Base-by-base conservation (phyloP, 441 rosid species). In the Erodium texanum region DNA sequence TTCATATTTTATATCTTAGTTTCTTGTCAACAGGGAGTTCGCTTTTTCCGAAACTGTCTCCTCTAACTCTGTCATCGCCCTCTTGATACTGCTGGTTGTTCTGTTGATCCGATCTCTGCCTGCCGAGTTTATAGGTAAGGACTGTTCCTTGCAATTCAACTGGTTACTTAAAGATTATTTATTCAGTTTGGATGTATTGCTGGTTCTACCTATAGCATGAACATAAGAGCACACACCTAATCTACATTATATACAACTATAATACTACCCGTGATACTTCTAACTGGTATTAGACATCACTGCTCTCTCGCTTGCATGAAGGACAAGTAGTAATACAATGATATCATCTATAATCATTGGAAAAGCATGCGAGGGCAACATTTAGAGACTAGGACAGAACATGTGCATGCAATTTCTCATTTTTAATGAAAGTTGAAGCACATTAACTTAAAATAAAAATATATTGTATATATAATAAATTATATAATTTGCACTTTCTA, bases 1-100 rank as follows among this genome's bases (percentile, higher is more conserved):
- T 52, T 52, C 22, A 52, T 52, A 52, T 52, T 52, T 52, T 16
- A 52, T 52, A 7, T 52, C 20, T 63, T 69, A 5, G n/a, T 45
- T 16, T 50, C 59, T 52, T 52, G 59, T 61, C 45, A 76, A 74
- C 93, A 90, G 95, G 93, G 93, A 64, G 77, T 88, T 75, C 89
- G 96, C 48, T 88, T 89, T 82, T 93, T 91, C 71, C 83, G 92
- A 73, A 89, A 80, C 70, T 91, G 95, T 78, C 96, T 91, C 66
- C 82, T 78, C 67, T 83, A 76, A 79, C 68, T 68, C 41, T 61
- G 59, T 9, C 59, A n/a, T 52, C 16, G 22, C 16, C 16, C 59
- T 52, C 59, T 52, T 52, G 8, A 18, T 52, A 0, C 59, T 18
- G 59, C 2, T 52, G 59, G 5, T 22, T 52, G 59, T 52, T 52